Base-by-base conservation (phyloP, 2,329 filamentous ascomycete species). In the Exserohilum rostratum region DNA sequence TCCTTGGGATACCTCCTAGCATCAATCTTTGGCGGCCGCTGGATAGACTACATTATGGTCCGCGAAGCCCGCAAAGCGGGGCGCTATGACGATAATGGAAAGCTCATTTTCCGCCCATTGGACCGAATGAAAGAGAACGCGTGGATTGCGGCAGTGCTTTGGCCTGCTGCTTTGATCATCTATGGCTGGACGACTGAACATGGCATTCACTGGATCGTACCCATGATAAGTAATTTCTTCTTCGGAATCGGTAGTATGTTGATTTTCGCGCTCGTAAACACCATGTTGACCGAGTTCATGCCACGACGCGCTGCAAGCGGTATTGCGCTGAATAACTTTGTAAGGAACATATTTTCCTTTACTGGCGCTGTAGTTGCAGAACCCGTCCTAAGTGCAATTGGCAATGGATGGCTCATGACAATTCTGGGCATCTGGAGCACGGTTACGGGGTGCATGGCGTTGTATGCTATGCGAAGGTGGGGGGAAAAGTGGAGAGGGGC, bases 381-480 rank as follows among this genome's bases (percentile, higher is more conserved):
- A 13, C 73, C 74, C 13, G 49, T 74, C 7, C 64, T 77, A 17
- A 47, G 46, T 0, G 67, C 66, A 2, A 72, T 77, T 50, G 75
- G 75, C 1, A 75, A 76, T 59, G 75, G 75, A 1, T 77, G 75
- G 75, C 33, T 77, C 18, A 75, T 70, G 62, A 76, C 74, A 1
- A 74, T 76, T 5, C 40, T 77, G 31, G 74, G 70, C 2, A 79
- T 89, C 1, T 72, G 67, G 68, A 69, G 69, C 40, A 80, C 89
- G 67, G 67, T 84, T 1, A 70, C 64, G n/a, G 67, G 66, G 2
- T 64, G 51, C 51, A 67, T 75, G 5, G 80, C 85, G 13, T 83
- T 93, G 18, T 86, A 82, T 75, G 72, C 83, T 0, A 82, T 93
- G 76, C 80, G 80, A 64, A 82, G 77, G 58, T 87, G 83, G 64